phyloP scores from a whole-genome alignment of 306 rosid species.

The Begonia masoniana region DNA sequence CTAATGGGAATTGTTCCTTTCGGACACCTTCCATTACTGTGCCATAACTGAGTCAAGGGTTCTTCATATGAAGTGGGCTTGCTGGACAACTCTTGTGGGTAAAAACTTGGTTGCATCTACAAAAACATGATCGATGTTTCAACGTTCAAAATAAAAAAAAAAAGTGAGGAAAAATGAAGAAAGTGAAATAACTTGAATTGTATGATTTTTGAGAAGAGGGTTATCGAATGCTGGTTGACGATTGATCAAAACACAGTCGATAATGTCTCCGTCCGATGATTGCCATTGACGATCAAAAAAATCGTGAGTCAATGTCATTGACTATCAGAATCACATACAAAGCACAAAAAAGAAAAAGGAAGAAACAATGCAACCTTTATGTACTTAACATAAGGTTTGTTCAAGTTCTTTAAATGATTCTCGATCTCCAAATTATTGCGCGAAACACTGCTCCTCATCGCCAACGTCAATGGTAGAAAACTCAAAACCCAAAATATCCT shows the following conservation, averaged over 20 bases:
- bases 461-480: conserved; percentile 16
- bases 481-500: conserved; percentile 11
- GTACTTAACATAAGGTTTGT: conserved; percentile 40
- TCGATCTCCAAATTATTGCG: conserved; percentile 28
- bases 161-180: too few relatives aligned
- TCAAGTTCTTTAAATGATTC: conserved; percentile 38
- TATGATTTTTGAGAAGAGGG: conserved; percentile 87
- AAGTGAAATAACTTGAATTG: conserved; percentile 1
- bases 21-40: conserved; percentile 59
- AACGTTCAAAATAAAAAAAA: not conserved
- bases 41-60: conserved; percentile 70
- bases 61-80: conserved; percentile 33
- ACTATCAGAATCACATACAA: too few relatives aligned
- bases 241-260: conserved; percentile 72
- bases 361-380: conserved; percentile 23
- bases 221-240: conserved; percentile 95
- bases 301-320: not conserved
- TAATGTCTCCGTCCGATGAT: conserved; percentile 93
- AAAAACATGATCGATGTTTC: not conserved
- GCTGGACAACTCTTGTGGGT: conserved; percentile 67
- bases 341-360: not conserved
- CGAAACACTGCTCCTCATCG: conserved; percentile 14
- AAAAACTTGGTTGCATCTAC: conserved; percentile 69
- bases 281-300: conserved; percentile 11
- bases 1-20: conserved; percentile 75